These are phyloP conservation scores for Umbilicus rupestris DNA, from an alignment of 164 flowering plant species.

Conservation along the genomic window DNA sequence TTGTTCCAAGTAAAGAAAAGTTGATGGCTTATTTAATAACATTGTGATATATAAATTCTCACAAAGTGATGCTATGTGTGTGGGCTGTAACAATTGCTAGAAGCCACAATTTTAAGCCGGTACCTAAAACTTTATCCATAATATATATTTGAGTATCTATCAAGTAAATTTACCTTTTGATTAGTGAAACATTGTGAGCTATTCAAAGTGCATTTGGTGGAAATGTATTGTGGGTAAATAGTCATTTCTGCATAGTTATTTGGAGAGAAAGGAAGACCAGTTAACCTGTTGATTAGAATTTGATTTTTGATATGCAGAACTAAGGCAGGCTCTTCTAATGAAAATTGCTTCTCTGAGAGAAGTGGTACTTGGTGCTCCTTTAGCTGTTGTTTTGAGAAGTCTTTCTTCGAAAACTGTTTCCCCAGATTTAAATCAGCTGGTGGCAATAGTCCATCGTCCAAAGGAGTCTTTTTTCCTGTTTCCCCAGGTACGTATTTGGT, in stretches of 20 bases:
- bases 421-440: conserved; percentile 47
- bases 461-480: conserved; percentile 78
- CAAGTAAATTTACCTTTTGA: neutral
- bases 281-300: neutral
- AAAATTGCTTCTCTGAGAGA: conserved; percentile 92
- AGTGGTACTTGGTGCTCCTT: conserved; percentile 90
- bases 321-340: conserved; percentile 48
- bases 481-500: conserved; percentile 52
- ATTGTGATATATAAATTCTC: no score
- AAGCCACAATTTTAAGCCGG: neutral
- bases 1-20: neutral
- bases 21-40: neutral
- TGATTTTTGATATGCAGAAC: conserved; percentile 28
- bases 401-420: conserved; percentile 59
- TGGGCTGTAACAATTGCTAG: neutral
- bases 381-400: conserved; percentile 55
- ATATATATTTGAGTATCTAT: neutral
- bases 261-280: neutral
- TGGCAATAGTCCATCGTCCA: conserved; percentile 89
- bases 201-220: neutral
- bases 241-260: neutral
- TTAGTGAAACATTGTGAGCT: neutral
- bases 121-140: neutral
- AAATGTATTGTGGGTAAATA: neutral
- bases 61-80: neutral